These are phyloP conservation scores for Trichosporon asahii DNA, from an alignment of 1,284 basidiomycete species.

Conservation along the genomic window DNA sequence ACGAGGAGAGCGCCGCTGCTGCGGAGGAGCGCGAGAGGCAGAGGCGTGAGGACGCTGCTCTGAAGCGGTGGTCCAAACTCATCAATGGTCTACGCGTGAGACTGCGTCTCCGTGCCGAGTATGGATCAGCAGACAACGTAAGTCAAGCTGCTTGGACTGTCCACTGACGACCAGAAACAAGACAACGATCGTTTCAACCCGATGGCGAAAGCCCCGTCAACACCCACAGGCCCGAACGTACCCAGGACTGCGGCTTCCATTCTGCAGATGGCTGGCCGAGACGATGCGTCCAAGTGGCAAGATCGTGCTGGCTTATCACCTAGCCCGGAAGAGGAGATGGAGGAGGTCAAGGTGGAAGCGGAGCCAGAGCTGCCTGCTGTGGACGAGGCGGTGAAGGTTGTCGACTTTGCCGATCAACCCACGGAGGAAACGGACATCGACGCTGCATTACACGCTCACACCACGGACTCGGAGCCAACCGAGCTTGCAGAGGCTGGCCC, in stretches of 20 bases:
- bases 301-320: neutral
- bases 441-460: neutral
- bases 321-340: neutral
- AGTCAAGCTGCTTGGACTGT: conserved; percentile 4
- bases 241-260: conserved; percentile 30
- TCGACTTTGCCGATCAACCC: neutral
- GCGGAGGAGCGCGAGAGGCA: conserved; percentile 71
- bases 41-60: conserved; percentile 72
- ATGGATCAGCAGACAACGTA: conserved; percentile 56
- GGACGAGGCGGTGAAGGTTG: neutral
- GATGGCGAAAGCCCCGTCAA: conserved; percentile 26
- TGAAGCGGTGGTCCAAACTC: conserved; percentile 85
- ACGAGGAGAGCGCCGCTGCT: conserved; percentile 72
- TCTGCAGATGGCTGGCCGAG: conserved; percentile 31
- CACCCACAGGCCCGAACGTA: neutral
- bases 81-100: conserved; percentile 84
- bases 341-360: neutral
- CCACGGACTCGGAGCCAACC: neutral
- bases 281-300: conserved; percentile 25
- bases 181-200: conserved; percentile 36
- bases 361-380: neutral
- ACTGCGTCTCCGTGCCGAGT: conserved; percentile 75
- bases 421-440: neutral
- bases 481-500: neutral
- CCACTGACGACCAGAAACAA: conserved; percentile 30